Evolutionary conservation across 1,284 basidiomycete species (phyloP), one percentile per base, ranked within the genome.

Genomic region (Marasmius oreades): DNA sequence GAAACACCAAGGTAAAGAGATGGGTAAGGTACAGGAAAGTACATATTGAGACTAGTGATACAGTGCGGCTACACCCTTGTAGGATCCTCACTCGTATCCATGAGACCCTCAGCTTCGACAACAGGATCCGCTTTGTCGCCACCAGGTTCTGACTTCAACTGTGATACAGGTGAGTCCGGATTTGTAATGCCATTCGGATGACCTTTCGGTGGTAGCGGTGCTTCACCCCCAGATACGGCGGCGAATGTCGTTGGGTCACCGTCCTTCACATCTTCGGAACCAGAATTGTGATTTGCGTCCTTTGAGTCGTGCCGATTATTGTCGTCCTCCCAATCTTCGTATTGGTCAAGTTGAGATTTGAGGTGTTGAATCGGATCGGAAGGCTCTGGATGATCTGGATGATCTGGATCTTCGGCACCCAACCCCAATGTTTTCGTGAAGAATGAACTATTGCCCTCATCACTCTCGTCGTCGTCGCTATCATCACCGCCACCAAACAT

Each of bases 41-140:
- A 53, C 20, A 26, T 14, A 31, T 23, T 22, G 22, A 45, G 20
- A 58, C 53, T 42, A 48, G 6, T 24, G 44, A 58, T 44, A 60
- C 45, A 58, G 12, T 31, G 24, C 18, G 33, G 36, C 57, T 64
- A 72, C 58, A 59, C 63, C 64, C 84, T 86, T 64, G 86, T 66
- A 44, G 87, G 86, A 66, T 82, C 80, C 70, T 91, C 88, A 67
- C 83, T 88, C 56, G 74, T 73, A 68, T 91, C 86, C 73, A 87
- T 75, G 55, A 90, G 74, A n/a, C 87, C 88, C 68, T 92, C 90
- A 23, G 75, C 81, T 67, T 81, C 79, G 23, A 82, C 77, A 24
- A 78, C 81, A 1, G 79, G 74, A 59, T 78, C 75, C 37, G 80
- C 76, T 52, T 75, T 78, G 62, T 91, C 88, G 20, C 86, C 85